A percentile compares a stretch with the other conserved stretches of the same genome.
Evolutionary conservation across 2,329 filamentous ascomycete species (phyloP).

Genomic region (Fusarium newnesense): DNA sequence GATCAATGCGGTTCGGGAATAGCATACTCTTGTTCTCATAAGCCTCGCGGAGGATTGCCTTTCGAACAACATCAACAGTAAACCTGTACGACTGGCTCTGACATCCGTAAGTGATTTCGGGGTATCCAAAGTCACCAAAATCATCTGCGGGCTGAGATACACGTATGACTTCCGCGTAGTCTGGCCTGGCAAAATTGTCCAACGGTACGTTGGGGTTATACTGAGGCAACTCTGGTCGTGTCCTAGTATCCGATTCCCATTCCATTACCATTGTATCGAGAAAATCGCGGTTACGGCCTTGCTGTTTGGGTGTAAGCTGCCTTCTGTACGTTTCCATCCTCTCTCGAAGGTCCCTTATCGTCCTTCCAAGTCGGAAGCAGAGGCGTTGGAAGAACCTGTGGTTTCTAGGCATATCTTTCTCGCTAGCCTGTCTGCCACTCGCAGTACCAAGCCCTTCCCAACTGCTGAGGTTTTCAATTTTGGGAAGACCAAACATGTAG

Average conservation of each 20-base stretch:
- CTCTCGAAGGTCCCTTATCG: slow-evolving; percentile 35
- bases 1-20: slow-evolving; percentile 50
- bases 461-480: slow-evolving; percentile 11
- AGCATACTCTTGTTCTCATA: slow-evolving; percentile 55
- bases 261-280: slow-evolving; percentile 14
- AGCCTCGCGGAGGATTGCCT: slow-evolving; percentile 56
- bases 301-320: slow-evolving; percentile 16
- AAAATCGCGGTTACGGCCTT: slow-evolving; percentile 20
- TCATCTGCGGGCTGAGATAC: slow-evolving; percentile 45
- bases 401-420: slow-evolving; percentile 10
- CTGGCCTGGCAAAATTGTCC: slow-evolving; percentile 13
- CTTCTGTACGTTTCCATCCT: background rate
- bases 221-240: slow-evolving; percentile 26
- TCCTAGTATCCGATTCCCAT: slow-evolving; percentile 31
- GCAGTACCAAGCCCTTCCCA: slow-evolving; percentile 4
- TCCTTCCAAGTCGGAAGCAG: slow-evolving; percentile 54
- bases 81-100: slow-evolving; percentile 18
- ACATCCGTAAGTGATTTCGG: slow-evolving; percentile 6
- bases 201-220: slow-evolving; percentile 13
- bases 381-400: slow-evolving; percentile 42
- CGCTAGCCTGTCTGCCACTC: background rate
- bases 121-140: slow-evolving; percentile 6
- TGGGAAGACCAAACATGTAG: slow-evolving; percentile 31
- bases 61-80: slow-evolving; percentile 47
- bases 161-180: slow-evolving; percentile 46